Conservation (phyloP, 2,329 filamentous ascomycete species). For the Aspergillus terreus region DNA sequence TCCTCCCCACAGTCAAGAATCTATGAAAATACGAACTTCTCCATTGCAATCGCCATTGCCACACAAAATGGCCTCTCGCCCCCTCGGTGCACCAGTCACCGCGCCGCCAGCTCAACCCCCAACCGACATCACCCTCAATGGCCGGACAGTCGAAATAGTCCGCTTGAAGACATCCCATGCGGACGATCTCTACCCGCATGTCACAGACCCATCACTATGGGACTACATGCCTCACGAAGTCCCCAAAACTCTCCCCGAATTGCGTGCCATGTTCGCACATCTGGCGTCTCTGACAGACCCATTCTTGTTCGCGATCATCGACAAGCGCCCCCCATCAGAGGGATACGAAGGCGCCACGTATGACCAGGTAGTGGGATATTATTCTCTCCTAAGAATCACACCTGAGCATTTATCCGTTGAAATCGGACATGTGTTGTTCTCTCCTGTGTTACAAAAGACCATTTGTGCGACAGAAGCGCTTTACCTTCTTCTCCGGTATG, state of each 20-base stretch:
- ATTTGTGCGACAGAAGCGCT: not conserved
- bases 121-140: not conserved
- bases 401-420: not conserved
- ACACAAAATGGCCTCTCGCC: not conserved
- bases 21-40: not conserved
- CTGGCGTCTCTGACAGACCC: slow-evolving; percentile 4
- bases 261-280: not conserved
- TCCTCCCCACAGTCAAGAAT: too few species aligned
- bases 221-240: not conserved
- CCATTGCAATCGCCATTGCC: not conserved
- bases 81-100: not conserved
- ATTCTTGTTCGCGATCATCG: not conserved
- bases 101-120: not conserved
- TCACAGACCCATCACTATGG: not conserved
- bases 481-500: slow-evolving; percentile 45
- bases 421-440: slow-evolving; percentile 1
- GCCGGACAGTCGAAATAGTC: not conserved
- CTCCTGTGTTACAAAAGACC: not conserved
- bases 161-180: not conserved
- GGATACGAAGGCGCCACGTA: not conserved
- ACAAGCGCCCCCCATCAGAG: not conserved
- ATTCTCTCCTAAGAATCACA: slow-evolving; percentile 1
- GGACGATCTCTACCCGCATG: not conserved
- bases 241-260: not conserved
- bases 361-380: not conserved